Evolutionary conservation across 2,329 filamentous ascomycete species (phyloP), one percentile per base, ranked within the genome.

Genomic region (Sporothrix variecibatus): DNA sequence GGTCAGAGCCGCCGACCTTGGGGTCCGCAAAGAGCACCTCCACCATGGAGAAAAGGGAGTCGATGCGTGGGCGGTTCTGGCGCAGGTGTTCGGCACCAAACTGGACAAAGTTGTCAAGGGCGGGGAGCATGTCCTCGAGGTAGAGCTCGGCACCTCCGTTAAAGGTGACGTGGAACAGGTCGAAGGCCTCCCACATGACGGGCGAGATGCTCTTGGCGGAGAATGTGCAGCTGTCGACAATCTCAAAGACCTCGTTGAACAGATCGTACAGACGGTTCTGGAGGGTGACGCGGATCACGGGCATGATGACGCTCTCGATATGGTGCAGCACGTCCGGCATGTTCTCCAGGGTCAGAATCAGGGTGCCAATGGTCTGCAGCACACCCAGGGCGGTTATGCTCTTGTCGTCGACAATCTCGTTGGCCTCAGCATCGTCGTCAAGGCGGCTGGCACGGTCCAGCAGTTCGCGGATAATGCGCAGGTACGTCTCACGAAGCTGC

Each of bases 151-250:
- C 96, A 56, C 96, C 96, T 74, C 94, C 93, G 85, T 98, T 98
- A 87, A 99, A 99, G 0, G 95, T 98, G 77, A 93, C 90, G 84
- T 98, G 95, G 76, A 99, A 97, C 62, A 98, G 88, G 84, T 97
- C 95, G 81, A 99, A 99, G 1, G 96, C 95, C 83, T 95, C 92
- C 96, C 96, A 99, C 96, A 99, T 99, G 58, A 94, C 97, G 11
- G 92, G 90, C 0, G 96, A 98, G 78, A 99, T 98, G 74, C 90
- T 89, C 87, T 98, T 99, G 76, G 96, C 95, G 12, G 96, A 94
- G 82, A 98, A 99, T 8, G 96, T 99, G 87, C 96, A 99, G 87
- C 94, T 98, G 82, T 99, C 96, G 78, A 99, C 97, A 79, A 99
- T 99, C 84, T 99, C 96, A 78, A 99, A 99, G 5, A 98, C 91